Base-by-base conservation (phyloP, 2,329 filamentous ascomycete species). In the Microdochium bolleyi region DNA sequence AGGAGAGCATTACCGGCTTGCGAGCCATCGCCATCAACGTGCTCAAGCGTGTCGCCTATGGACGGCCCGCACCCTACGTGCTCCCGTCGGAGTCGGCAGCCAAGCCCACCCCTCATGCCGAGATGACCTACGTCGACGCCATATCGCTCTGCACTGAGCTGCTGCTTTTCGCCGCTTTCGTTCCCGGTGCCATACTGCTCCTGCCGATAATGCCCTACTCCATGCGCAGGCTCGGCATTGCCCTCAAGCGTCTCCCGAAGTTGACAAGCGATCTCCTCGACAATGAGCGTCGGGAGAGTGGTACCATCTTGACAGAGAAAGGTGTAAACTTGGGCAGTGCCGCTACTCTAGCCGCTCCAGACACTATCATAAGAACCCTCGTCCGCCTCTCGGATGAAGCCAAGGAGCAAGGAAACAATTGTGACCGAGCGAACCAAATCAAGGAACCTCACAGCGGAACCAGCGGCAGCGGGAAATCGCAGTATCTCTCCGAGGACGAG, bases 11-110 rank as follows among this genome's bases (percentile, higher is more conserved):
- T 16, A 38, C 34, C 34, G 34, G 61, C 3, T 61, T 70, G 10
- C 63, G 65, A 10, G 57, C 57, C 34, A 54, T 72, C 19, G 66
- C 69, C 16, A 67, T 72, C 57, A 70, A 72, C 51, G 68, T 72
- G 2, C 61, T 73, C 10, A 65, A 64, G 3, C 51, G 58, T 30
- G 64, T 67, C 1, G 68, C 64, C 2, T 70, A 68, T 52, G 64
- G 63, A 32, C 60, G 67, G 49, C 57, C 59, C 13, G 60, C 62
- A 22, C 50, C 61, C 5, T 71, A 65, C 62, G 53, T 59, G 10
- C 62, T 38, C 34, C 63, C 2, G 51, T 59, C 11, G 50, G 54
- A n/a, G 53, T 61, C 21, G 55, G 57, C 25, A n/a, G 55, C 21
- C 48, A 61, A 30, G 27, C 27, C 27, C 27, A 11, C 27, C 24